Evolutionary conservation across 2,329 filamentous ascomycete species (phyloP).

Genomic region (Aspergillus pseudoglaucus): DNA sequence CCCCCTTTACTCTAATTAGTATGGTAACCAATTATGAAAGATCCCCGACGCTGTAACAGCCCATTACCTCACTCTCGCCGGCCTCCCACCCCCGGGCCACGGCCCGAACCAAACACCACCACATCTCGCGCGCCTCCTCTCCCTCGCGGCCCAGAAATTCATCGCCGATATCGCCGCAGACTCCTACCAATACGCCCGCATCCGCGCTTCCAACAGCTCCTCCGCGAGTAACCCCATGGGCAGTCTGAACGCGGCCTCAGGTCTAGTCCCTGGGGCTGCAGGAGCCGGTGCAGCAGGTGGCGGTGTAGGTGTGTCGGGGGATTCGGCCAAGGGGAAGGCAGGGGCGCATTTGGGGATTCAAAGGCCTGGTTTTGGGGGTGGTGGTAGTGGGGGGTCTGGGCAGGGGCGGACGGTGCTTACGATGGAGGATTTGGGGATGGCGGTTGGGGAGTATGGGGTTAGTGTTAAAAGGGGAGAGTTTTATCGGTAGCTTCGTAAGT

Average conservation of each 20-base stretch:
- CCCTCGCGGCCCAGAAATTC: slow-evolving; percentile 98
- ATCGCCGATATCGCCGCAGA: slow-evolving; percentile 95
- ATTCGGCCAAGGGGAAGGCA: slow-evolving; percentile 40
- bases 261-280: slow-evolving; percentile 49
- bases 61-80: slow-evolving; percentile 95
- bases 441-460: slow-evolving; percentile 93
- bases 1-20: not conserved
- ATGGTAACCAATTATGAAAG: slow-evolving; percentile 42
- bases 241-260: slow-evolving; percentile 64
- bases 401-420: slow-evolving; percentile 92
- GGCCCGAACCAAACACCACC: slow-evolving; percentile 72
- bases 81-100: slow-evolving; percentile 77
- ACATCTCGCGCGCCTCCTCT: slow-evolving; percentile 84
- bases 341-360: slow-evolving; percentile 63
- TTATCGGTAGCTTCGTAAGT: slow-evolving; percentile 57
- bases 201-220: slow-evolving; percentile 81
- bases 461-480: slow-evolving; percentile 98
- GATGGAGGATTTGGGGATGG: slow-evolving; percentile 98
- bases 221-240: slow-evolving; percentile 89
- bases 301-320: slow-evolving; percentile 41
- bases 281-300: slow-evolving; percentile 47
- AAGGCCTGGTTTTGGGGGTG: slow-evolving; percentile 74
- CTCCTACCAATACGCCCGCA: slow-evolving; percentile 94
- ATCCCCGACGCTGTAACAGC: slow-evolving; percentile 96
- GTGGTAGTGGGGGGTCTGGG: slow-evolving; percentile 71